Percentiles rank a stretch among this genome's conserved stretches.
These are phyloP conservation scores for Thalassiosira exigua DNA, from an alignment of 352 stramenopile genomes.

Conservation along the genomic window DNA sequence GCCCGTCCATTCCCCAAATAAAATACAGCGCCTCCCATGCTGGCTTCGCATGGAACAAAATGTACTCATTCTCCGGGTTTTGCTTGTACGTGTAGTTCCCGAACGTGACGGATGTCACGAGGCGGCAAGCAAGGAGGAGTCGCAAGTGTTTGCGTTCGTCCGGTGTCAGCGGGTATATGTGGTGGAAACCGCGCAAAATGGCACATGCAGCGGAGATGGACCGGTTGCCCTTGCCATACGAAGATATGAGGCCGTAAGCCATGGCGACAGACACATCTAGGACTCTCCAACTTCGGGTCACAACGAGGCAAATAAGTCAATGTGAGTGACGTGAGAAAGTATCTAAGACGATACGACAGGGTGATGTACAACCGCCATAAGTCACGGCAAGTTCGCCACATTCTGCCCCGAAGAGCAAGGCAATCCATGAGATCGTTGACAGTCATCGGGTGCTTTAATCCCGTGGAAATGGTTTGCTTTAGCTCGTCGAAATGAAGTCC, in stretches of 20 bases:
- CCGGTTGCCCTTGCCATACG: constrained; percentile 74
- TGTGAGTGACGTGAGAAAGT: constrained; percentile 24
- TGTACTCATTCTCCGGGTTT: constrained; percentile 85
- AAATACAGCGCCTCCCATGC: constrained; percentile 80
- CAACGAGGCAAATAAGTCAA: constrained; percentile 45
- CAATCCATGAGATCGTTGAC: constrained; percentile 85
- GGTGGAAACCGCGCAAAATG: constrained; percentile 78
- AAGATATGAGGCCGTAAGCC: constrained; percentile 81
- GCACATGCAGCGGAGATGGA: constrained; percentile 79
- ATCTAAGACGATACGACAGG: constrained; percentile 6
- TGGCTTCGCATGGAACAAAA: constrained; percentile 85
- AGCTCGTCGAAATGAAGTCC: constrained; percentile 85
- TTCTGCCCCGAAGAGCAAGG: constrained; percentile 40
- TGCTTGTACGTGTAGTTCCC: constrained; percentile 82
- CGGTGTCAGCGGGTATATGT: constrained; percentile 68
- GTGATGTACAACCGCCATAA: constrained; percentile 81
- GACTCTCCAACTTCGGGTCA: constrained; percentile 84
- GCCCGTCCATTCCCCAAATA: constrained; percentile 75
- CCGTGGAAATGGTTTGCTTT: constrained; percentile 78
- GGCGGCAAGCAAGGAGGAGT: constrained; percentile 74
- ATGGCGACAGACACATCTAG: constrained; percentile 84
- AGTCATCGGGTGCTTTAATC: constrained; percentile 85
- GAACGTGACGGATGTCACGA: constrained; percentile 80
- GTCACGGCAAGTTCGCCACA: constrained; percentile 76
- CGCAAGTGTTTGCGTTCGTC: constrained; percentile 78